A percentile compares a stretch with the other conserved stretches of the same genome.
These are phyloP conservation scores for Ceratocystis albifundus DNA, from an alignment of 2,329 filamentous ascomycete genomes.

Conservation along the genomic window DNA sequence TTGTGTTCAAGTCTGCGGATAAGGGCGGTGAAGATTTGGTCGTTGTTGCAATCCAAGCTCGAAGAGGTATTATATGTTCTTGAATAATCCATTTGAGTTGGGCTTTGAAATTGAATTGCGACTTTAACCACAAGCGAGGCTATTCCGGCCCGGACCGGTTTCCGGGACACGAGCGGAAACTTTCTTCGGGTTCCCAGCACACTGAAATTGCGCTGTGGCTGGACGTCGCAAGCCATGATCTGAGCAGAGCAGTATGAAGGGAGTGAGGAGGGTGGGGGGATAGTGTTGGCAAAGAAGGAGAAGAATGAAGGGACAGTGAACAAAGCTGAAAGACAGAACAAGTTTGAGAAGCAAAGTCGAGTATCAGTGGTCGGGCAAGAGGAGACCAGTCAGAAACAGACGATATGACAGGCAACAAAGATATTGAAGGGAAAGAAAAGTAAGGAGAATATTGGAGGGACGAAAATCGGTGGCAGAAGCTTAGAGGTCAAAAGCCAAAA, in stretches of 20 bases:
- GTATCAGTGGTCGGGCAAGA: neutral
- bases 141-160: slow-evolving; percentile 13
- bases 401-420: neutral
- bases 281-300: slow-evolving; percentile 32
- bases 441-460: slow-evolving; percentile 7
- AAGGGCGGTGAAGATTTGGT: slow-evolving; percentile 40
- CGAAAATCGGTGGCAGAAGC: neutral
- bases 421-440: neutral
- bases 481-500: neutral
- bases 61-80: slow-evolving; percentile 39
- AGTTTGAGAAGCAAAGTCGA: neutral
- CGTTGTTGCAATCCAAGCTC: slow-evolving; percentile 33
- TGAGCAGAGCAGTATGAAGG: slow-evolving; percentile 17
- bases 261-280: no score
- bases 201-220: slow-evolving; percentile 19
- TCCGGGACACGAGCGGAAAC: slow-evolving; percentile 29
- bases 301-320: slow-evolving; percentile 28
- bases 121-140: slow-evolving; percentile 34
- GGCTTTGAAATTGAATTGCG: slow-evolving; percentile 37
- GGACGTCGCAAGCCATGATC: slow-evolving; percentile 22
- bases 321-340: neutral
- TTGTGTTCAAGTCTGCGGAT: slow-evolving; percentile 42
- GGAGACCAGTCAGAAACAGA: neutral
- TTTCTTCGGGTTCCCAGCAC: slow-evolving; percentile 28
- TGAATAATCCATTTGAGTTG: slow-evolving; percentile 35